A percentile compares a stretch with the other conserved stretches of the same genome.
Evolutionary conservation across 2,329 filamentous ascomycete species (phyloP).

Genomic region (Neonectria coccinea): DNA sequence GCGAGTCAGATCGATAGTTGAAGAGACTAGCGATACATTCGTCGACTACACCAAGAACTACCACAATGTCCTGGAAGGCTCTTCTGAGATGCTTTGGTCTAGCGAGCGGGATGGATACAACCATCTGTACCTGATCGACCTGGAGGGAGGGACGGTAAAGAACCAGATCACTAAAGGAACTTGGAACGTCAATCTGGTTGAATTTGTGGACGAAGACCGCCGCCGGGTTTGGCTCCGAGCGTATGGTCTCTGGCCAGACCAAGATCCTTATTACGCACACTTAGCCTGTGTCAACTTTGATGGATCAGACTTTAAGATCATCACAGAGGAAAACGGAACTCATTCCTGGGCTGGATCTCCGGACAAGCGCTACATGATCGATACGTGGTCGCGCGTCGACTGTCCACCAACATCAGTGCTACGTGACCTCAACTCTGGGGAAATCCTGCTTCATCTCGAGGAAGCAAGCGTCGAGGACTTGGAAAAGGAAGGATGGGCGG

Average conservation of each 20-base stretch:
- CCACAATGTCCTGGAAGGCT: slow-evolving; percentile 20
- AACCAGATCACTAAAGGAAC: slow-evolving; percentile 44
- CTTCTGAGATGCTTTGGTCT: slow-evolving; percentile 44
- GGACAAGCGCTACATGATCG: slow-evolving; percentile 35
- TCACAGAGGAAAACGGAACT: slow-evolving; percentile 46
- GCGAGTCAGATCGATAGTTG: slow-evolving; percentile 33
- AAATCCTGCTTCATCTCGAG: slow-evolving; percentile 34
- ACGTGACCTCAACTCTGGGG: slow-evolving; percentile 36
- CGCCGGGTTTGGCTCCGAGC: slow-evolving; percentile 38
- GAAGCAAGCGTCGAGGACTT: slow-evolving; percentile 11
- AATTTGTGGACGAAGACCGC: slow-evolving; percentile 35
- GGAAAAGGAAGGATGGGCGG: slow-evolving; percentile 29
- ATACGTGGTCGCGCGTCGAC: slow-evolving; percentile 46
- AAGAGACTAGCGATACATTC: slow-evolving; percentile 45
- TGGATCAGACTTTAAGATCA: slow-evolving; percentile 40
- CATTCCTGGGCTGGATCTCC: slow-evolving; percentile 44
- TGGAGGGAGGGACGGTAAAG: slow-evolving; percentile 30
- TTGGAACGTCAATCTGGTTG: slow-evolving; percentile 43
- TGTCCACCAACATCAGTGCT: slow-evolving; percentile 34
- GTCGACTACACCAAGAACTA: slow-evolving; percentile 41
- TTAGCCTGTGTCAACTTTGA: slow-evolving; percentile 43
- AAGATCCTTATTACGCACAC: slow-evolving; percentile 47
- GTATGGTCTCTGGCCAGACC: slow-evolving; percentile 33
- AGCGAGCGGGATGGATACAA: slow-evolving; percentile 47
- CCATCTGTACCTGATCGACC: slow-evolving; percentile 45